Evolutionary conservation across 495 filamentous ascomycete species (phyloP), one percentile per base, ranked within the genome.

Genomic region (Penicillium ucsense): DNA sequence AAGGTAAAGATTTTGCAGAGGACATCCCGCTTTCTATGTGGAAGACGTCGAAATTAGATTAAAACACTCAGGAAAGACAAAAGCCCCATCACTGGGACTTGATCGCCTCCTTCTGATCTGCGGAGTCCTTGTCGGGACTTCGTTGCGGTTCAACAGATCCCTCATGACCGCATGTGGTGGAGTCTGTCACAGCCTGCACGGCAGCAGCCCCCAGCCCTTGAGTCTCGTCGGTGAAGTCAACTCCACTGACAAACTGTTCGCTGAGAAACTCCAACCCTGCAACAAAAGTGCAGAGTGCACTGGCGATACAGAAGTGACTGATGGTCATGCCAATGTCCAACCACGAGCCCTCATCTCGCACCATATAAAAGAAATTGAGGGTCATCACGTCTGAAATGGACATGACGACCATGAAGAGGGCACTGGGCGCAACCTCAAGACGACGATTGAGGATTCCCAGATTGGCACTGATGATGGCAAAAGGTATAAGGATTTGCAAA

Each of bases 321-420:
- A 99, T 99, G 2, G 85, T 95, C 32, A 86, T 91, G 41, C 94
- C 94, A 58, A 97, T 99, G 56, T 99, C 94, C 44, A 99, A 68
- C 94, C 94, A 99, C 34, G 82, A 88, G 0, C 94, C 92, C 62
- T 97, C 89, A 60, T 99, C 94, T 46, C 82, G 82, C 5, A 99
- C 94, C 61, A 95, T 83, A 77, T 84, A 99, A 66, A 99, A 99
- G 74, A 99, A 99, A 63, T 92, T 89, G 46, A 99, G 73, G 4
- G 94, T 97, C 57, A 97, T 73, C 39, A 95, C 80, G 63, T 99
- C 94, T 43, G 86, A 86, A 41, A 94, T 78, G 10, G 88, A 83
- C 82, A 95, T 95, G 38, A 94, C 88, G 2, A 94, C 65, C 88
- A 95, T 95, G 70, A 96, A 95, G 27, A 99, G 71, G 11, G 87